Base-by-base conservation (phyloP, 2,329 filamentous ascomycete species). In the Xylaria sp. region DNA sequence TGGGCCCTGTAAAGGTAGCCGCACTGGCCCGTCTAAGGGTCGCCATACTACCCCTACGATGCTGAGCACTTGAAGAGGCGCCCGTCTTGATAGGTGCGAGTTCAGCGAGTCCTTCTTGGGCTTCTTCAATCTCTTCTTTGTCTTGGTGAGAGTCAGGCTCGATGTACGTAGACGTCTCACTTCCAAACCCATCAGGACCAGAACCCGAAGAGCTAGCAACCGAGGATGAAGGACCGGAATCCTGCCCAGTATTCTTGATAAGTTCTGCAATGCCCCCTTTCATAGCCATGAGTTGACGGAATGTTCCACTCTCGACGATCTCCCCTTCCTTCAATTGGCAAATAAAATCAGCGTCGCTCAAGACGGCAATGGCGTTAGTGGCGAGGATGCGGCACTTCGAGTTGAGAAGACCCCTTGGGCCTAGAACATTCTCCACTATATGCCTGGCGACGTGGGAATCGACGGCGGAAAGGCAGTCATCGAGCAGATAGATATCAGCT, bases 391-490 rank as follows among this genome's bases (percentile, higher is more conserved):
- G 90, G 7, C 95, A 98, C 82, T 98, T 98, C 48, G 91, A 89
- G 61, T 85, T 87, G 28, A 99, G 86, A 7, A 99, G 84, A 73
- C 96, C 96, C 70, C 91, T 91, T 4, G 92, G 86, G 13, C 96
- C 96, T 43, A 99, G 88, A 0, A 99, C 96, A 71, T 96, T 93
- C 78, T 98, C 92, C 76, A 98, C 98, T 66, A 99, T 88, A 81
- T 99, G 96, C 72, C 93, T 89, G 59, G 96, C 96, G 68, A 99
- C 96, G 78, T 99, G 96, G 72, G 97, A 95, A 81, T 99, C 96
- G n/a, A 99, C 96, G 0, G 97, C 96, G 18, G 95, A 98, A 12
- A 99, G 86, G 70, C 94, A 92, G 79, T 99, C 96, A 74, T 99
- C 96, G 12, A 99, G 86, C 13, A 99, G 86, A 78, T 98, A 98